Percentiles rank a stretch among this genome's conserved stretches.
phyloP scores from a whole-genome alignment of 495 filamentous ascomycete genomes.

The Aspergillus indologenus region DNA sequence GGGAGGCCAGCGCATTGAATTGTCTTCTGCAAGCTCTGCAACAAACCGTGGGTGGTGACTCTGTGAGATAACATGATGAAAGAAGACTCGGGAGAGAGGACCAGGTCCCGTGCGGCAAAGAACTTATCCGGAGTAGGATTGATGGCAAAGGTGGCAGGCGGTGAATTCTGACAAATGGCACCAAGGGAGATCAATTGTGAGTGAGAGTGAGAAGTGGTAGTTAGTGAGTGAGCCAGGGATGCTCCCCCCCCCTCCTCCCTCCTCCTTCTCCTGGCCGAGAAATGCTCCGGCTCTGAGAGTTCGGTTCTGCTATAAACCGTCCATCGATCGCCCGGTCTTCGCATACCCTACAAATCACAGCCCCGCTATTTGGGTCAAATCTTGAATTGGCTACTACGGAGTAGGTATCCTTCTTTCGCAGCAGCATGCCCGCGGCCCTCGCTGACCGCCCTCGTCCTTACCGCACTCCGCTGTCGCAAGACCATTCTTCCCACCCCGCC shows the following conservation, averaged over 20 bases:
- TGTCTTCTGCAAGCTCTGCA: background rate
- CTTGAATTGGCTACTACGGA: too few species aligned
- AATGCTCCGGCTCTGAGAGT: too few species aligned
- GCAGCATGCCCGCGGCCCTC: background rate
- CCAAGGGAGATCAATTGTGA: background rate
- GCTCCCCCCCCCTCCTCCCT: too few species aligned
- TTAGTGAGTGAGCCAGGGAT: too few species aligned
- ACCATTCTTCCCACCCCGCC: background rate
- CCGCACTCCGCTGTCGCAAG: background rate
- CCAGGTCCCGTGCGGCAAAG: conserved; percentile 9
- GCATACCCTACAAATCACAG: background rate
- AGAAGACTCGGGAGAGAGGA: too few species aligned
- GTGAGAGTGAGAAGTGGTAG: background rate
- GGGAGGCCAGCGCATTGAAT: background rate
- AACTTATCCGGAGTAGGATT: conserved; percentile 9
- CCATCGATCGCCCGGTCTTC: background rate
- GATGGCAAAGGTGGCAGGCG: conserved; percentile 11
- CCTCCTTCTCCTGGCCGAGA: too few species aligned
- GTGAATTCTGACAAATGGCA: conserved; percentile 4
- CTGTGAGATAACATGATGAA: too few species aligned
- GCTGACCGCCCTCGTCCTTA: conserved; percentile 2
- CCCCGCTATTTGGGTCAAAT: too few species aligned
- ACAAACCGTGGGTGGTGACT: too few species aligned
- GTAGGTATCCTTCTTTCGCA: background rate
- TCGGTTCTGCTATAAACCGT: conserved; percentile 2